Evolutionary conservation across 306 rosid genomes (phyloP), one percentile per base, ranked within the genome.

Genomic region (Lathyrus aphaca): DNA sequence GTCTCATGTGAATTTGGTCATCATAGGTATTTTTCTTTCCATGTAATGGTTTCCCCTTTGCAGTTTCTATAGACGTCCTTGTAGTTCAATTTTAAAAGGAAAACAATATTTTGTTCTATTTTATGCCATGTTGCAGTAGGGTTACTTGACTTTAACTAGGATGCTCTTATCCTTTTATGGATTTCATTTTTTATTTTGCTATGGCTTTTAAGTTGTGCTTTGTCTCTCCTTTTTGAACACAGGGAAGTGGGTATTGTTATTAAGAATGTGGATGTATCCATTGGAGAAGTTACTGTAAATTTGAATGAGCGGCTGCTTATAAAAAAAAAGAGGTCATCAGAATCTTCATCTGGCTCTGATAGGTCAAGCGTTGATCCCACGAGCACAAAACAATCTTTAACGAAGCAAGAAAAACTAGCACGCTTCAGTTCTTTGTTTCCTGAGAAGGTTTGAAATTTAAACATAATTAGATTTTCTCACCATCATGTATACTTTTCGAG

Each of bases 231-330:
- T 74, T 81, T 74, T 84, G 89, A 75, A 79, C 72, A 65, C 76
- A 95, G 97, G 84, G 95, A 91, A 84, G 77, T 82, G 13, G 96
- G 97, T 79, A 81, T 91, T 61, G 63, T 73, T 68, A 65, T 84
- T 66, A 86, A 80, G 87, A 81, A 83, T 73, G 81, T 91, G 76
- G 95, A 86, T 17, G 17, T 95, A 61, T 32, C 77, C 32, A 43
- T 62, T 51, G 99, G 97, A 64, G 95, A 81, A 60, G 74, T 91
- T 55, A 55, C 68, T 29, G 86, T 84, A 85, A 91, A 82, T 77
- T 87, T 91, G 79, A 84, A 91, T 49, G 97, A 95, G 75, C 86
- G 86, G 62, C 59, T 89, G 39, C 68, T 95, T 55, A 79, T 68
- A 39, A 84, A 83, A 83, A 83, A 72, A 75, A 89, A 89, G 84